Conservation (phyloP, 2,329 filamentous ascomycete genomes). For the Aureobasidium sp. region DNA sequence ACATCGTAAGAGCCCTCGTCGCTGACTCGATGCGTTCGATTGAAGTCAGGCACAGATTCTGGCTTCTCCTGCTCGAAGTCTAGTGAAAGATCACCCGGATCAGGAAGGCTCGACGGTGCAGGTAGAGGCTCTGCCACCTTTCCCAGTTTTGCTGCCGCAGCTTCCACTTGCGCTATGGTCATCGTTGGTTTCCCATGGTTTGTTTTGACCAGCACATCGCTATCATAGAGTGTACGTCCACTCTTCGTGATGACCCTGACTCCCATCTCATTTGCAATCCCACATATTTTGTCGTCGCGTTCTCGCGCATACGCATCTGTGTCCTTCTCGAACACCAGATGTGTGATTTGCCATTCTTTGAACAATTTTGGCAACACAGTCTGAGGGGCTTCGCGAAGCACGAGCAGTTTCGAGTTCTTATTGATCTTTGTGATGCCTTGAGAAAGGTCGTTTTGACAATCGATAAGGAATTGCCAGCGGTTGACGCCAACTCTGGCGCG, state of each 20-base stretch:
- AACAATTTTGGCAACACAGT: slow-evolving; percentile 66
- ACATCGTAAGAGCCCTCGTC: slow-evolving; percentile 55
- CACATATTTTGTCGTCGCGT: slow-evolving; percentile 53
- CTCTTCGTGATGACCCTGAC: slow-evolving; percentile 59
- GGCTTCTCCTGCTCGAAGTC: slow-evolving; percentile 51
- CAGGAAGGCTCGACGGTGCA: slow-evolving; percentile 53
- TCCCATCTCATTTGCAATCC: slow-evolving; percentile 56
- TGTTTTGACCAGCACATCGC: slow-evolving; percentile 58
- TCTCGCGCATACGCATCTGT: slow-evolving; percentile 65
- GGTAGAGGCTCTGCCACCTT: slow-evolving; percentile 55
- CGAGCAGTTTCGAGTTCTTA: slow-evolving; percentile 60
- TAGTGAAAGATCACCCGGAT: slow-evolving; percentile 57
- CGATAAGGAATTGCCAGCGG: slow-evolving; percentile 68
- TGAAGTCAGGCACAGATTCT: slow-evolving; percentile 51
- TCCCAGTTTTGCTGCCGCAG: slow-evolving; percentile 56
- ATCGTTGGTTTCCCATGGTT: slow-evolving; percentile 67
- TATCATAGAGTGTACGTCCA: slow-evolving; percentile 68
- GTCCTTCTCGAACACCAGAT: slow-evolving; percentile 73
- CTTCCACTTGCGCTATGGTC: slow-evolving; percentile 61
- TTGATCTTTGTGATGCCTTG: slow-evolving; percentile 62
- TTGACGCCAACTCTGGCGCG: slow-evolving; percentile 63
- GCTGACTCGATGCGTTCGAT: slow-evolving; percentile 47
- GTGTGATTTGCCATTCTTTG: slow-evolving; percentile 65
- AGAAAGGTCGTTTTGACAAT: slow-evolving; percentile 67
- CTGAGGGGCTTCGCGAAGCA: slow-evolving; percentile 65